phyloP scores from a whole-genome alignment of 2,329 filamentous ascomycete genomes.

The Hypoxylon sp. region DNA sequence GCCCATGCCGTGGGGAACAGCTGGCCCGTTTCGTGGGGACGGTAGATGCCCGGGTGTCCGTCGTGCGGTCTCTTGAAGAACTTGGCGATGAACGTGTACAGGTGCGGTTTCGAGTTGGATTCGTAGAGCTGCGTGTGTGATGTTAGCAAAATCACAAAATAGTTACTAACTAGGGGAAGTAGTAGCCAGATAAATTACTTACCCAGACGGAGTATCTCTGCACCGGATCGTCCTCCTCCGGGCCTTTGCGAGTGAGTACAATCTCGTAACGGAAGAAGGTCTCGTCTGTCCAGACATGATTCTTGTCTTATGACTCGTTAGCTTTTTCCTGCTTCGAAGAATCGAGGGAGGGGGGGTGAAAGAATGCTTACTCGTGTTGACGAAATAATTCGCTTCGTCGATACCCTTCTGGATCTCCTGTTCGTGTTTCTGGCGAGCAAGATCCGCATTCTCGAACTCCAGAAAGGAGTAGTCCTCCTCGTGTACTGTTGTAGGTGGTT shows the following conservation, averaged over 20 bases:
- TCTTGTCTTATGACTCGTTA: conserved; percentile 56
- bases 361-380: conserved; percentile 58
- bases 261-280: conserved; percentile 71
- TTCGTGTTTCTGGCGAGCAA: conserved; percentile 51
- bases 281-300: conserved; percentile 70
- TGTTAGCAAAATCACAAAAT: background rate
- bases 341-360: background rate
- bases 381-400: conserved; percentile 51
- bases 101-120: conserved; percentile 64
- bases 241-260: conserved; percentile 63
- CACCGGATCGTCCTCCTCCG: conserved; percentile 54
- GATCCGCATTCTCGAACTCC: conserved; percentile 46
- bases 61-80: conserved; percentile 54
- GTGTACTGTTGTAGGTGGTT: conserved; percentile 33
- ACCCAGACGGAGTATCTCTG: conserved; percentile 70
- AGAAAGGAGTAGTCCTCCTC: conserved; percentile 56
- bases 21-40: conserved; percentile 51
- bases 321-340: background rate
- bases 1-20: conserved; percentile 55
- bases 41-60: conserved; percentile 46
- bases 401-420: conserved; percentile 47
- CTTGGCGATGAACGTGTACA: conserved; percentile 68
- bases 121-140: conserved; percentile 68
- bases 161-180: conserved; percentile 2
- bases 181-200: conserved; percentile 43